A percentile compares a stretch with the other conserved stretches of the same genome.
These are phyloP conservation scores for Sedum album DNA, from an alignment of 164 flowering plant species.

Conservation along the genomic window DNA sequence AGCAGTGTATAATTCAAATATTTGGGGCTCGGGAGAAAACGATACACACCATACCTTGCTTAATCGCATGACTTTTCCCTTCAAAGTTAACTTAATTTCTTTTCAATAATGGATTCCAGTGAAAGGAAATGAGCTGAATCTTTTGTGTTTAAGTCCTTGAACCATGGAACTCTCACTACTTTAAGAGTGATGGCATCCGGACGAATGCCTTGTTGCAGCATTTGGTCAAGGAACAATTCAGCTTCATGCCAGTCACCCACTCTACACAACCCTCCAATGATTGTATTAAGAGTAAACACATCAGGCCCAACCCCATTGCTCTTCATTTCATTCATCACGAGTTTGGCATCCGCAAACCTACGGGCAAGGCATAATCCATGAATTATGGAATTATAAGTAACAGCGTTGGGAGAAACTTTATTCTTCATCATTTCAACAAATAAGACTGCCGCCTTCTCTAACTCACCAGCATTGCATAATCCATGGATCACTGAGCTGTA, in stretches of 20 bases:
- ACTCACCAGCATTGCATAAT: constrained; percentile 2
- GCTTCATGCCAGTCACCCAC: not conserved
- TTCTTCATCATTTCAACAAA: constrained; percentile 4
- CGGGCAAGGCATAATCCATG: too few relatives aligned
- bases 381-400: constrained; percentile 10
- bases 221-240: not conserved
- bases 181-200: constrained; percentile 4
- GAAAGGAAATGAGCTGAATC: constrained; percentile 7
- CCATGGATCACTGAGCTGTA: not conserved
- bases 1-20: not conserved
- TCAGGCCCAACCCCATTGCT: constrained; percentile 4
- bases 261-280: constrained; percentile 7
- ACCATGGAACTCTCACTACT: not conserved
- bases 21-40: not conserved
- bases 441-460: not conserved
- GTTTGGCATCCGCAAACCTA: constrained; percentile 10
- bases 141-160: not conserved
- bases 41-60: not conserved
- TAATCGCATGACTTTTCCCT: not conserved
- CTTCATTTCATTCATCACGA: constrained; percentile 10
- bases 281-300: not conserved
- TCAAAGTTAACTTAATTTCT: not conserved
- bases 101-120: constrained; percentile 2
- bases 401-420: not conserved
- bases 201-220: not conserved